Conservation (phyloP, 345 rosid species). For the Salix viminalis region DNA sequence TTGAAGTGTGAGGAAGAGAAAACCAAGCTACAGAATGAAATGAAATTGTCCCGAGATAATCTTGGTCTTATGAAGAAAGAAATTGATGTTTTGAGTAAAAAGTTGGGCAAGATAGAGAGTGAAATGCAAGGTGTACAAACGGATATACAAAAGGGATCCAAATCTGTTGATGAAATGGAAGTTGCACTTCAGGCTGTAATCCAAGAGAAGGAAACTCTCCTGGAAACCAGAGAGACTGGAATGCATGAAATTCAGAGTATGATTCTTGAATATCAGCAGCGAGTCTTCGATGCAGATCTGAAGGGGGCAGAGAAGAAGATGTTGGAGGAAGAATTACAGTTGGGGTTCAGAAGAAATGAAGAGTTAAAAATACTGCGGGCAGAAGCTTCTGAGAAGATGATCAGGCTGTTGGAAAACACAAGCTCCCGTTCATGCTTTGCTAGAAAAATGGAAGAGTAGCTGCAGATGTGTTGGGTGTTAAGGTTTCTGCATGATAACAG, state of each 20-base stretch:
- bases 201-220: slow-evolving; percentile 53
- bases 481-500: slow-evolving; percentile 18
- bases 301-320: slow-evolving; percentile 46
- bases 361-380: slow-evolving; percentile 32
- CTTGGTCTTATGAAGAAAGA: slow-evolving; percentile 43
- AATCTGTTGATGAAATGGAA: slow-evolving; percentile 41
- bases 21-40: slow-evolving; percentile 61
- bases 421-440: slow-evolving; percentile 21
- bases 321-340: slow-evolving; percentile 42
- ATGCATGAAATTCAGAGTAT: slow-evolving; percentile 37
- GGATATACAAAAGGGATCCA: slow-evolving; percentile 47
- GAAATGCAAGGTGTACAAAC: slow-evolving; percentile 34
- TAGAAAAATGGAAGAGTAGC: slow-evolving; percentile 43
- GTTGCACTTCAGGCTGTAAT: slow-evolving; percentile 36
- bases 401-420: slow-evolving; percentile 26
- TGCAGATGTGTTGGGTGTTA: slow-evolving; percentile 17
- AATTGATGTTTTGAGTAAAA: slow-evolving; percentile 39
- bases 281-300: slow-evolving; percentile 47
- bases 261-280: slow-evolving; percentile 57
- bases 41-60: slow-evolving; percentile 51
- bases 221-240: slow-evolving; percentile 51
- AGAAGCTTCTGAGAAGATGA: slow-evolving; percentile 29
- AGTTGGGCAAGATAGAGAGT: slow-evolving; percentile 34
- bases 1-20: slow-evolving; percentile 76
- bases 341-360: slow-evolving; percentile 29